phyloP scores from a whole-genome alignment of 768 basidiomycete genomes.

The Lentinula raphanica region DNA sequence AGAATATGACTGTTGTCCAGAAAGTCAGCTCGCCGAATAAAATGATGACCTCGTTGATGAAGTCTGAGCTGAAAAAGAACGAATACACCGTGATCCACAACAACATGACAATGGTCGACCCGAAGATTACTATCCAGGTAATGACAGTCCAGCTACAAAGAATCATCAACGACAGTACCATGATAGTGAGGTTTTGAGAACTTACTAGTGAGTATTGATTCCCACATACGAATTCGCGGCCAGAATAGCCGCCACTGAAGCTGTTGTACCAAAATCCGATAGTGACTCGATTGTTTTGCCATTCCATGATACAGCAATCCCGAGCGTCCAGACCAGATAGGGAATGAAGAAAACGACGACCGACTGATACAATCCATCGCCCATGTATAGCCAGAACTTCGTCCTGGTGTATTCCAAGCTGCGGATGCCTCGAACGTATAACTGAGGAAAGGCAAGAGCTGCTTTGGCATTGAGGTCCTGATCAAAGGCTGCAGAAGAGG shows the following conservation, averaged over 20 bases:
- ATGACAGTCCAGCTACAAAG: constrained; percentile 71
- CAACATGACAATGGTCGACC: constrained; percentile 76
- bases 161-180: constrained; percentile 1
- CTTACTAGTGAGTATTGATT: constrained; percentile 84
- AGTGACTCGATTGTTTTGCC: constrained; percentile 76
- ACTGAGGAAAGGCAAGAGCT: constrained; percentile 86
- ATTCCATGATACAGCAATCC: constrained; percentile 64
- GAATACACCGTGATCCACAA: constrained; percentile 90
- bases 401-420: constrained; percentile 88
- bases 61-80: constrained; percentile 66
- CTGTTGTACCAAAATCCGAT: constrained; percentile 88
- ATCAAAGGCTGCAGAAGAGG: constrained; percentile 67
- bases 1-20: constrained; percentile 74
- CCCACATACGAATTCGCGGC: constrained; percentile 89
- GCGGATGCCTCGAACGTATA: constrained; percentile 92
- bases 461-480: constrained; percentile 91
- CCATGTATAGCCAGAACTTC: constrained; percentile 95
- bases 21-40: constrained; percentile 78
- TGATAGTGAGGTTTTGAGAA: constrained; percentile 17
- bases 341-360: constrained; percentile 84
- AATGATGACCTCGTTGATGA: constrained; percentile 64
- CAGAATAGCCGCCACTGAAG: constrained; percentile 82
- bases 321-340: constrained; percentile 65
- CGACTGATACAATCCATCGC: constrained; percentile 92
- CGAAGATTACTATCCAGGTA: constrained; percentile 77